These are phyloP conservation scores for Claviceps fusiformis DNA, from an alignment of 2,329 filamentous ascomycete species.

Conservation along the genomic window DNA sequence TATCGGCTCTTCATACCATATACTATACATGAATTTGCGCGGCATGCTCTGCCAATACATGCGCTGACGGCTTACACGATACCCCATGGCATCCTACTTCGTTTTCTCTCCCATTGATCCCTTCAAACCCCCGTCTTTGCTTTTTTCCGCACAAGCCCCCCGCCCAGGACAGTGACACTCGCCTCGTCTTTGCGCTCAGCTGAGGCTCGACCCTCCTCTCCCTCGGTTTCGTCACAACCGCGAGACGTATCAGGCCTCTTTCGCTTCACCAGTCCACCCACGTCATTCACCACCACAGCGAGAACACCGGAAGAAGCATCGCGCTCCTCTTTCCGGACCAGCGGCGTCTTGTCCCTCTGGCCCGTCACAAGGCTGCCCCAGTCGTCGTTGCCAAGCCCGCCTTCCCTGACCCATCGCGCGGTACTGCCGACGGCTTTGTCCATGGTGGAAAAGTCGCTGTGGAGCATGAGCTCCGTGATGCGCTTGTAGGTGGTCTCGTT, in stretches of 20 bases:
- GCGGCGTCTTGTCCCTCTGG: slow-evolving; percentile 12
- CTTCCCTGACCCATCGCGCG: slow-evolving; percentile 55
- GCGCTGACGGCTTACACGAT: no score
- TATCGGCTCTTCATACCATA: no score
- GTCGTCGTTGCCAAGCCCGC: slow-evolving; percentile 33
- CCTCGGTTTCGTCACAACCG: slow-evolving; percentile 44
- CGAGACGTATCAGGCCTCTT: slow-evolving; percentile 24
- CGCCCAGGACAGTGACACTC: slow-evolving; percentile 41
- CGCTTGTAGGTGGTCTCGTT: slow-evolving; percentile 52
- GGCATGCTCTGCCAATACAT: no score
- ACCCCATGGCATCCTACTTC: no score
- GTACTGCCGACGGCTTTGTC: slow-evolving; percentile 52
- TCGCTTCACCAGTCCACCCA: slow-evolving; percentile 34
- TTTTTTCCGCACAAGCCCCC: slow-evolving; percentile 43
- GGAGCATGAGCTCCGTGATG: slow-evolving; percentile 54
- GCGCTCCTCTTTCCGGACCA: neutral
- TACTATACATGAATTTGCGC: no score
- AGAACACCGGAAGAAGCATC: slow-evolving; percentile 3
- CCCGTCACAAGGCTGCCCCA: slow-evolving; percentile 43
- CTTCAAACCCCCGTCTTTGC: slow-evolving; percentile 25
- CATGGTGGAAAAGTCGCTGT: slow-evolving; percentile 58
- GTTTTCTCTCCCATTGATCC: no score
- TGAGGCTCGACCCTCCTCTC: slow-evolving; percentile 7
- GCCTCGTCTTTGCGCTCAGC: slow-evolving; percentile 11
- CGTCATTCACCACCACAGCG: slow-evolving; percentile 29